A percentile compares a stretch with the other conserved stretches of the same genome.
phyloP scores from a whole-genome alignment of 2,329 filamentous ascomycete genomes.

The Amphichorda felina region DNA sequence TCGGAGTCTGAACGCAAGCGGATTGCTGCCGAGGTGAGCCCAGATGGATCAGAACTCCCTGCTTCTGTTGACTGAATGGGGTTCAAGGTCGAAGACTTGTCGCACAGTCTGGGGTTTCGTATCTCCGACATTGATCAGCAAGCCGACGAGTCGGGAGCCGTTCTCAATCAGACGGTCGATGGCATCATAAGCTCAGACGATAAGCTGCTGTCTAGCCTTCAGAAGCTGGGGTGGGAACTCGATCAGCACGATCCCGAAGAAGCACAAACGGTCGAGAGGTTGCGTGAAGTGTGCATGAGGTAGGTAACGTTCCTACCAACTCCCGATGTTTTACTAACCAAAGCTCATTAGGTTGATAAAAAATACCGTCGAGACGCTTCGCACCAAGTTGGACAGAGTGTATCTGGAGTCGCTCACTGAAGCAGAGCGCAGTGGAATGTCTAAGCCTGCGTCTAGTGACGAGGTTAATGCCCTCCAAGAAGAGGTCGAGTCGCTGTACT shows the following conservation, averaged over 20 bases:
- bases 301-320: constrained; percentile 9
- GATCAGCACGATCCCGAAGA: constrained; percentile 39
- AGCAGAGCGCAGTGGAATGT: constrained; percentile 14
- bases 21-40: constrained; percentile 27
- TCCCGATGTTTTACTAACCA: neutral
- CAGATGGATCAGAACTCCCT: neutral
- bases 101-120: constrained; percentile 31
- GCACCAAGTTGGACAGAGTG: constrained; percentile 41
- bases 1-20: constrained; percentile 25
- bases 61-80: neutral
- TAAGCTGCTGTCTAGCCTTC: constrained; percentile 50
- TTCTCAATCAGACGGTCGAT: constrained; percentile 35
- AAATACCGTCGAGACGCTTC: constrained; percentile 40
- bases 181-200: constrained; percentile 49
- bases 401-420: constrained; percentile 34
- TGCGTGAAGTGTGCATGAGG: constrained; percentile 48
- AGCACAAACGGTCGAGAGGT: constrained; percentile 37
- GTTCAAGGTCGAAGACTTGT: constrained; percentile 39
- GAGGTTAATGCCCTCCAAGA: constrained; percentile 42
- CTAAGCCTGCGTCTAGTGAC: constrained; percentile 14
- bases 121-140: constrained; percentile 40
- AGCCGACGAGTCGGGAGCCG: constrained; percentile 26
- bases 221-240: constrained; percentile 53
- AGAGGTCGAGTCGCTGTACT: constrained; percentile 57
- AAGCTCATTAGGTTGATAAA: constrained; percentile 37